A percentile compares a stretch with the other conserved stretches of the same genome.
Conservation (phyloP, 2,329 filamentous ascomycete genomes). For the Aureobasidium sp. region DNA sequence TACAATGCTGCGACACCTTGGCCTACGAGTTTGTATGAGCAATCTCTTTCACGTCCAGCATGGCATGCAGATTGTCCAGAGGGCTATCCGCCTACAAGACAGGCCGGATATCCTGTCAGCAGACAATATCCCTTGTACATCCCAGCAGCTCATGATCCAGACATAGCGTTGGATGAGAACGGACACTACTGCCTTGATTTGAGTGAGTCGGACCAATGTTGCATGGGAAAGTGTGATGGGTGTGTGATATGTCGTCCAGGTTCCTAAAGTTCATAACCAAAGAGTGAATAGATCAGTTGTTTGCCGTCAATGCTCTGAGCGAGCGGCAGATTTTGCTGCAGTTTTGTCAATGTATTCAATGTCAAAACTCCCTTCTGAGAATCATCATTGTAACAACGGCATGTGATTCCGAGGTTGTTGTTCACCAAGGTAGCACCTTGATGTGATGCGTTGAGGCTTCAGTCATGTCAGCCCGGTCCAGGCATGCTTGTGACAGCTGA, state of each 20-base stretch:
- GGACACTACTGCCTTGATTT: neutral
- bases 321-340: neutral
- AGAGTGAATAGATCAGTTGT: neutral
- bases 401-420: too few relatives aligned
- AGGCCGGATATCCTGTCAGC: neutral
- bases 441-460: neutral
- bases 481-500: neutral
- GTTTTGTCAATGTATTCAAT: too few relatives aligned
- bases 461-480: neutral
- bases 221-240: neutral
- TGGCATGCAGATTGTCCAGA: neutral
- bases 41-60: neutral
- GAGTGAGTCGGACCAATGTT: neutral
- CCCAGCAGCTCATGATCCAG: neutral
- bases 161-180: neutral
- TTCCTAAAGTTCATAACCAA: neutral
- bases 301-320: neutral
- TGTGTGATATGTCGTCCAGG: neutral
- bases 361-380: too few relatives aligned
- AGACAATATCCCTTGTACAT: neutral
- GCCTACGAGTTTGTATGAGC: neutral
- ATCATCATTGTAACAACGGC: too few relatives aligned
- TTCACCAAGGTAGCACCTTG: neutral
- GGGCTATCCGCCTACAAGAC: neutral
- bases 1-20: neutral